A percentile compares a stretch with the other conserved stretches of the same genome.
Conservation (phyloP, 2,329 filamentous ascomycete species). For the Aureobasidium leucospermi region DNA sequence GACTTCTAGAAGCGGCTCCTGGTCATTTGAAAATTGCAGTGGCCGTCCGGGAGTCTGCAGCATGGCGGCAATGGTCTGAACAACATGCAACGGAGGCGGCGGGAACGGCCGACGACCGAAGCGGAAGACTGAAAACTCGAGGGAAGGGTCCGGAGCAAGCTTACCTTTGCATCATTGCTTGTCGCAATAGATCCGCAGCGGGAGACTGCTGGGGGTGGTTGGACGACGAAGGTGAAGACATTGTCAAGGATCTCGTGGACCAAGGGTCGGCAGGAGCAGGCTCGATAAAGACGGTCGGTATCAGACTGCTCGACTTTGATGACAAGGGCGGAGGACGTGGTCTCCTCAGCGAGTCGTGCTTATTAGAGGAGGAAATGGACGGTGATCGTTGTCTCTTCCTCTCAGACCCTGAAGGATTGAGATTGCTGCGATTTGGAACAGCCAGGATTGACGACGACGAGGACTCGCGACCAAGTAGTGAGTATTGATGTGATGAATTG, state of each 20-base stretch:
- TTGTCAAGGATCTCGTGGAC: constrained; percentile 20
- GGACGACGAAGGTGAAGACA: constrained; percentile 31
- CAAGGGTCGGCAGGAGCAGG: constrained; percentile 19
- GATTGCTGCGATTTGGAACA: constrained; percentile 3
- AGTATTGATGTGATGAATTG: background rate
- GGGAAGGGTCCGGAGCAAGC: constrained; percentile 23
- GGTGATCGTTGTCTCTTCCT: constrained; percentile 12
- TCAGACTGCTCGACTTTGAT: constrained; percentile 36
- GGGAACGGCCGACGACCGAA: background rate
- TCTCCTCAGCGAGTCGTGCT: constrained; percentile 15
- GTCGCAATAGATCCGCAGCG: constrained; percentile 51
- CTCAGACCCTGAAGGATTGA: constrained; percentile 8
- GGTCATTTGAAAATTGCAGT: background rate
- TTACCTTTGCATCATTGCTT: constrained; percentile 53
- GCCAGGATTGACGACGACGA: constrained; percentile 13
- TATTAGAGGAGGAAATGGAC: background rate
- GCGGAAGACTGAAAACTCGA: constrained; percentile 10
- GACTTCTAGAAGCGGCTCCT: constrained; percentile 8
- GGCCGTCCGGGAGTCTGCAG: constrained; percentile 7
- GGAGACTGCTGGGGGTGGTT: constrained; percentile 34
- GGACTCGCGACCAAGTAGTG: background rate
- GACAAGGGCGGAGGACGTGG: constrained; percentile 21
- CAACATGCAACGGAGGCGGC: background rate
- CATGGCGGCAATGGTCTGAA: background rate
- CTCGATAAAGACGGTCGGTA: constrained; percentile 36